Base-by-base conservation (phyloP, 768 basidiomycete species). In the Psilocybe cubensis region DNA sequence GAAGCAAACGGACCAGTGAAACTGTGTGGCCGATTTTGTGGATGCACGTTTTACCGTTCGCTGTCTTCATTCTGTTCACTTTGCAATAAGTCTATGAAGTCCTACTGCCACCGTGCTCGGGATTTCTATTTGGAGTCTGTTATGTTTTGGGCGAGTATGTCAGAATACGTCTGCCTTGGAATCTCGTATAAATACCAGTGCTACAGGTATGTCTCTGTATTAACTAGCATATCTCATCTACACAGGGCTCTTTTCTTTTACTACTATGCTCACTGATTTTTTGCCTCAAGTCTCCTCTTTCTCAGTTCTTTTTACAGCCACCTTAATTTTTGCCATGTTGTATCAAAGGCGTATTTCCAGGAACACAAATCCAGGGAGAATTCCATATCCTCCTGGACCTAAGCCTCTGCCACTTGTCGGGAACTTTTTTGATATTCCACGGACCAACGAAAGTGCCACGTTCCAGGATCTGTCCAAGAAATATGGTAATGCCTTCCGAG, bases 331-430 rank as follows among this genome's bases (percentile, higher is more conserved):
- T 9, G 28, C 28, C 7, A 18, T 29, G 4, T 27, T 48, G 6
- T 12, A 48, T 20, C 46, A 20, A 4, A 29, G n/a, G 31, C 17
- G 28, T 28, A 29, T 18, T 20, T 14, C 5, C n/a, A n/a, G n/a
- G 28, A 10, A 18, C 35, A n/a, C 7, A 17, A 48, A 48, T 29
- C 46, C 46, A 8, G 11, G 21, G 9, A 48, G 54, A 4, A 70
- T 74, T 29, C 79, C 75, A 1, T 71, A 76, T 11, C 85, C 85
- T 8, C 85, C 85, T 27, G 85, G 85, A 12, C 85, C 85, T 2
- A 74, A 63, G 41, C 76, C 77, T 12, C 70, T 77, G 20, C 83
- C 83, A 31, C 53, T 86, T 25, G 64, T 85, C 21, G 84, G 84
- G 17, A 83, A 85, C 66, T 61, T 86, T 40, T 67, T 74, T 42